Evolutionary conservation across 768 basidiomycete genomes (phyloP).

Genomic region (Boletus rubropictus): DNA sequence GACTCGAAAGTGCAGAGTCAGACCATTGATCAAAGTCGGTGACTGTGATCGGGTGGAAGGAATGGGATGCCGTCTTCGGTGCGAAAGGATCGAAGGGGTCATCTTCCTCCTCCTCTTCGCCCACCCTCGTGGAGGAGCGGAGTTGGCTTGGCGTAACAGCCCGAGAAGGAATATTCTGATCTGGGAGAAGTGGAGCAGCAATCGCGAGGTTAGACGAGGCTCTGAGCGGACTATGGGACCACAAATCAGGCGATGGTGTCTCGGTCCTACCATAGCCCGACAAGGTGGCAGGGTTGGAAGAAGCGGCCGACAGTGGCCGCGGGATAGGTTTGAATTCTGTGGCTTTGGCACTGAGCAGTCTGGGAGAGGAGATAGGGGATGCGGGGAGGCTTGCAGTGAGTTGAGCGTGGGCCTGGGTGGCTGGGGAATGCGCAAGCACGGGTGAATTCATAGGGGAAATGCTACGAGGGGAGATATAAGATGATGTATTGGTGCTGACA

Average conservation of each 20-base stretch:
- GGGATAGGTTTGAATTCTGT: conserved; percentile 82
- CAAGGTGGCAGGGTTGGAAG: conserved; percentile 50
- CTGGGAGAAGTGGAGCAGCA: conserved; percentile 82
- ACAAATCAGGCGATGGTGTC: conserved; percentile 85
- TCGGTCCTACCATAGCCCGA: conserved; percentile 50
- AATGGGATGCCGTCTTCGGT: conserved; percentile 38
- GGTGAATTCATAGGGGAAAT: conserved; percentile 63
- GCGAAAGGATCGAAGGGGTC: conserved; percentile 81
- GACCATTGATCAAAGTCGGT: conserved; percentile 61
- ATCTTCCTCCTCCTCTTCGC: conserved; percentile 67
- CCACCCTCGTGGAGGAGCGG: conserved; percentile 55
- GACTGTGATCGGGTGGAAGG: conserved; percentile 58
- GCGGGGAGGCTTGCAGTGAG: conserved; percentile 78
- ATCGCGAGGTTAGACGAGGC: conserved; percentile 84
- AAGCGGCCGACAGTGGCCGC: conserved; percentile 68
- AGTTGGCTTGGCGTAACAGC: conserved; percentile 67
- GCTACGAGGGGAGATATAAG: conserved; percentile 52
- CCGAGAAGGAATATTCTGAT: conserved; percentile 46
- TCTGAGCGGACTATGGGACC: conserved; percentile 68
- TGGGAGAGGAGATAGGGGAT: conserved; percentile 80
- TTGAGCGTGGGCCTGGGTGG: conserved; percentile 51
- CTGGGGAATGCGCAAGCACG: conserved; percentile 50
- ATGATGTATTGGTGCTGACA: conserved; percentile 47
- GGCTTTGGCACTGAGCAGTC: conserved; percentile 85
- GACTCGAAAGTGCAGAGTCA: conserved; percentile 48